Percentiles rank a stretch among this genome's conserved stretches.
Evolutionary conservation across 1,284 basidiomycete genomes (phyloP).

Genomic region (Earliella scabrosa): DNA sequence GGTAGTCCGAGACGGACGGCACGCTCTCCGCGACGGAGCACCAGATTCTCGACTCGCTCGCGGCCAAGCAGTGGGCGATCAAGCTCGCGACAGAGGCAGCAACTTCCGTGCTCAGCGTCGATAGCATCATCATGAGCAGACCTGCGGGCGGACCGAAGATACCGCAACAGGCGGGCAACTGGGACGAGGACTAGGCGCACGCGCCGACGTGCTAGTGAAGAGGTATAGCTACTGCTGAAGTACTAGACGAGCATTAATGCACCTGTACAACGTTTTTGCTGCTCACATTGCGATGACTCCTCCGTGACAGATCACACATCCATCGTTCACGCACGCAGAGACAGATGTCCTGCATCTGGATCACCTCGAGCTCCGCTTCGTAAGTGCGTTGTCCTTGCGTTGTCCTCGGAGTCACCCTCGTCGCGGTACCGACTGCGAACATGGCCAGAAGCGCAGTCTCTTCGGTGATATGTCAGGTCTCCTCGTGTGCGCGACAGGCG

Average conservation of each 20-base stretch:
- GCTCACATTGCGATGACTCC: neutral
- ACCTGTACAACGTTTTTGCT: constrained; percentile 24
- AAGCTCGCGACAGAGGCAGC: constrained; percentile 93
- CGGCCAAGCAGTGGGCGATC: constrained; percentile 90
- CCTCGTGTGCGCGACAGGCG: too few species aligned
- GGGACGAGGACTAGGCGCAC: constrained; percentile 62
- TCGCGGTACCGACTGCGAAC: too few species aligned
- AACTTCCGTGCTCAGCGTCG: constrained; percentile 91
- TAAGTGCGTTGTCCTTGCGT: too few species aligned
- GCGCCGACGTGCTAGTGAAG: neutral
- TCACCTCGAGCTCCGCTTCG: too few species aligned
- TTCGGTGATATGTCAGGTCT: too few species aligned
- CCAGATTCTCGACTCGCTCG: constrained; percentile 84
- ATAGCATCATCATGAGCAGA: constrained; percentile 98
- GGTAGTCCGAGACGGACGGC: constrained; percentile 76
- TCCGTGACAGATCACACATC: too few species aligned
- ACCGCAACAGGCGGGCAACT: constrained; percentile 82
- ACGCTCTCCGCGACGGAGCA: constrained; percentile 65
- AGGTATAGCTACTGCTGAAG: constrained; percentile 20
- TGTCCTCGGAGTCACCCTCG: too few species aligned
- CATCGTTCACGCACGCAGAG: too few species aligned
- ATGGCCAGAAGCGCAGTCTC: too few species aligned
- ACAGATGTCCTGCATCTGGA: too few species aligned
- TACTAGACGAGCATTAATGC: constrained; percentile 23
- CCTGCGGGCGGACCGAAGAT: constrained; percentile 88